Evolutionary conservation across 352 stramenopile genomes (phyloP).

Genomic region (Pythium myriotylum): DNA sequence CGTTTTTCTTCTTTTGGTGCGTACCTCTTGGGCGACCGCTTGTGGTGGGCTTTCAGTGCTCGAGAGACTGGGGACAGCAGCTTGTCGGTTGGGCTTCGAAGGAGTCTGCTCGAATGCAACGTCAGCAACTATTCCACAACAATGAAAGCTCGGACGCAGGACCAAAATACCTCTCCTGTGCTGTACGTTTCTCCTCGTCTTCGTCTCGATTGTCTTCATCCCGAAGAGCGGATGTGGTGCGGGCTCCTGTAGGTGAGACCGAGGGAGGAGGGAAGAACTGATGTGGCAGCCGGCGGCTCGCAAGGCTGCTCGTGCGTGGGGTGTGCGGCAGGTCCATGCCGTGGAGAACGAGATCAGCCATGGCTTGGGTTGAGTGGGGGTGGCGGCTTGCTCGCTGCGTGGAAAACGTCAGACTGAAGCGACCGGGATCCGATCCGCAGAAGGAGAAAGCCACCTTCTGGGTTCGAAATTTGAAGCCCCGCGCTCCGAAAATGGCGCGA

Average conservation of each 20-base stretch:
- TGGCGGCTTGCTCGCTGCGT: no score
- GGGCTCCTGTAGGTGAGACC: constrained; percentile 9
- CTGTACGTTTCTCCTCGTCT: constrained; percentile 8
- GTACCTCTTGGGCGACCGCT: constrained; percentile 23
- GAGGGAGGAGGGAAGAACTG: constrained; percentile 1
- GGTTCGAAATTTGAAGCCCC: constrained; percentile 26
- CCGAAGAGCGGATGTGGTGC: background rate
- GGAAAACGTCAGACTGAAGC: no score
- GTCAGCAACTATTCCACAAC: no score
- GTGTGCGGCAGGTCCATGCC: no score
- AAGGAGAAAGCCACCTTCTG: background rate
- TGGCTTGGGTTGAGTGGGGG: no score
- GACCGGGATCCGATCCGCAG: background rate
- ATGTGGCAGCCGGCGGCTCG: background rate
- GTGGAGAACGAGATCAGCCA: no score
- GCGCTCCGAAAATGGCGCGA: constrained; percentile 21
- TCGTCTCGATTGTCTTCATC: constrained; percentile 17
- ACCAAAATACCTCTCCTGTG: constrained; percentile 10
- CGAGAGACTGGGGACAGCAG: constrained; percentile 64
- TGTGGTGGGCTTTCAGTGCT: constrained; percentile 42
- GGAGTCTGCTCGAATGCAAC: constrained; percentile 33
- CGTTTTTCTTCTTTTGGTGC: background rate
- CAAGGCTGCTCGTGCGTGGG: no score
- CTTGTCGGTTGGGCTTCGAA: constrained; percentile 67
- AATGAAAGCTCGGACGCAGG: no score